A percentile compares a stretch with the other conserved stretches of the same genome.
Conservation (phyloP, 2,329 filamentous ascomycete genomes). For the Fusarium irregulare region DNA sequence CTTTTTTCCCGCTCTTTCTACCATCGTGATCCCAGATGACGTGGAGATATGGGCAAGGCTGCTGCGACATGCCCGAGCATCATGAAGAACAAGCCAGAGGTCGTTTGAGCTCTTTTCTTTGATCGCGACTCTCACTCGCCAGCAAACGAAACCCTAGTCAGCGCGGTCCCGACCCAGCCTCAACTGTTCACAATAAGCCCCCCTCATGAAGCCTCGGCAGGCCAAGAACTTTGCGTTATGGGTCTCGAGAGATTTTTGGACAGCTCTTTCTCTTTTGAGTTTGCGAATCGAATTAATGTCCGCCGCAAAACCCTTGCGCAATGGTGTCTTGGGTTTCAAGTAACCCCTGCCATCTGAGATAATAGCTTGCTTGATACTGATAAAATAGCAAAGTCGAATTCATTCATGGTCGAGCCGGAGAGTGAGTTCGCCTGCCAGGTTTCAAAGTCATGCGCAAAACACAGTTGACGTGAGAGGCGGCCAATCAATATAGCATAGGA, state of each 20-base stretch:
- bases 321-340: constrained; percentile 1
- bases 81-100: constrained; percentile 15
- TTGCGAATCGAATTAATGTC: constrained; percentile 7
- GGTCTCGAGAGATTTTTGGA: constrained; percentile 1
- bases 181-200: constrained; percentile 3
- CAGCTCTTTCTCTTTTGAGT: constrained; percentile 7
- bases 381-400: constrained; percentile 8
- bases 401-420: constrained; percentile 21
- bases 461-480: constrained; percentile 36
- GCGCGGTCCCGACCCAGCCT: constrained; percentile 20
- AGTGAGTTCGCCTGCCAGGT: constrained; percentile 18
- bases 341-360: background rate
- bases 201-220: constrained; percentile 13
- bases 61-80: constrained; percentile 14
- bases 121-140: constrained; percentile 2
- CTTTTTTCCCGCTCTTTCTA: background rate
- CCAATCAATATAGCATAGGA: constrained; percentile 22
- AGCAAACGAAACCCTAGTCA: constrained; percentile 24
- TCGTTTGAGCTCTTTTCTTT: constrained; percentile 5
- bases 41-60: constrained; percentile 6
- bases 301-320: constrained; percentile 19
- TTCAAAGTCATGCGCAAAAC: constrained; percentile 22
- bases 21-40: background rate
- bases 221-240: background rate
- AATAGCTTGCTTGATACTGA: background rate